A percentile compares a stretch with the other conserved stretches of the same genome.
phyloP scores from a whole-genome alignment of 2,329 filamentous ascomycete species.

The Camptophora hylomeconis region DNA sequence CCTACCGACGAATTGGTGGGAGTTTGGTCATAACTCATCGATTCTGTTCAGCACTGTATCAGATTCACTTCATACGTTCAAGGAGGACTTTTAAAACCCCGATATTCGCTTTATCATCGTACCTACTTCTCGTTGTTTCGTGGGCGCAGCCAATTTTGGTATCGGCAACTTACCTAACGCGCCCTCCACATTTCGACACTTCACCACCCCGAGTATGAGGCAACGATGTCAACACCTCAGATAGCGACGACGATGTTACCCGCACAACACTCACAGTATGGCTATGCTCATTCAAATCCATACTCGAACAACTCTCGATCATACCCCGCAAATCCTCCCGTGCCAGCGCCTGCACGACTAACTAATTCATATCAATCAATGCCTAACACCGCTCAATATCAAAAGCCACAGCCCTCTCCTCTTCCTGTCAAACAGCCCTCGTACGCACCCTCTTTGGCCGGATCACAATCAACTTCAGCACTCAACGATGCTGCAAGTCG shows the following conservation, averaged over 20 bases:
- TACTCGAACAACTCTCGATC: conserved; percentile 40
- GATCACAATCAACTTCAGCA: conserved; percentile 27
- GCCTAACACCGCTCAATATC: conserved; percentile 22
- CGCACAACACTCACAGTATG: conserved; percentile 53
- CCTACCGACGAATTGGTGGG: no score
- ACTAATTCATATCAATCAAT: conserved; percentile 30
- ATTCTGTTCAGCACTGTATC: no score
- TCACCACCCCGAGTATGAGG: conserved; percentile 2
- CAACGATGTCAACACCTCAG: conserved; percentile 65
- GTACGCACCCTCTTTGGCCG: conserved; percentile 24
- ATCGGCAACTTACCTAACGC: no score
- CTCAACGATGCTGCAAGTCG: conserved; percentile 25
- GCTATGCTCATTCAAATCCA: conserved; percentile 43
- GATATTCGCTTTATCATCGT: no score
- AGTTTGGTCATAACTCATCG: no score
- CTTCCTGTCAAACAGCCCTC: conserved; percentile 23
- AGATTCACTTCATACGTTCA: no score
- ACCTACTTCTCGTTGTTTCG: no score
- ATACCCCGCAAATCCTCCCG: conserved; percentile 36
- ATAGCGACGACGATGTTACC: conserved; percentile 62
- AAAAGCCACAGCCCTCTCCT: conserved; percentile 13
- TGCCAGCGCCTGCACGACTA: conserved; percentile 27
- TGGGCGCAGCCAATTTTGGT: no score
- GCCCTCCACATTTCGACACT: no score
- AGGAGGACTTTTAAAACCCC: no score